Conservation (phyloP, 768 basidiomycete genomes). For the Hirschioporus abietinus region DNA sequence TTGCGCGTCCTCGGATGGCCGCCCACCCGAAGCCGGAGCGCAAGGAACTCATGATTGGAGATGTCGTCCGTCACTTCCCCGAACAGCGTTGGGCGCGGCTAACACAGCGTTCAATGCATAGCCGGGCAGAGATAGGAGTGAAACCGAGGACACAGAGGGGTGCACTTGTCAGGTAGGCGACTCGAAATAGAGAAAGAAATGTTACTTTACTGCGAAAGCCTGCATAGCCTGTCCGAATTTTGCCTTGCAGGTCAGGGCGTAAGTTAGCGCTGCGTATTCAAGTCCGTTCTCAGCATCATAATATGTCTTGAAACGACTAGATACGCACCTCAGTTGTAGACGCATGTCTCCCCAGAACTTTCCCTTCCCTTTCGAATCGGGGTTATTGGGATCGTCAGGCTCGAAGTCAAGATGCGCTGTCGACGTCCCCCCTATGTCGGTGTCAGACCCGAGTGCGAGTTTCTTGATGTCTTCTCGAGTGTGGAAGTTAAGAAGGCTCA, state of each 20-base stretch:
- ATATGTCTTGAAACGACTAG: background rate
- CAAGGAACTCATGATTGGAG: conserved; percentile 73
- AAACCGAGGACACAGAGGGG: background rate
- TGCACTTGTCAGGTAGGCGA: background rate
- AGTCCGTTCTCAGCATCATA: background rate
- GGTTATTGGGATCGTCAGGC: conserved; percentile 37
- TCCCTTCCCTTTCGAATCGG: conserved; percentile 50
- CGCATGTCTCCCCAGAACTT: conserved; percentile 81
- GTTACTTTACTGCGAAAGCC: conserved; percentile 82
- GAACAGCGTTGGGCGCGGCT: conserved; percentile 80
- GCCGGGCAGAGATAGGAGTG: background rate
- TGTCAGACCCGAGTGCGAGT: conserved; percentile 81
- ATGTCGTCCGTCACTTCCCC: conserved; percentile 84
- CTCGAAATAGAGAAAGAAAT: conserved; percentile 1
- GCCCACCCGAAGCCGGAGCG: conserved; percentile 69
- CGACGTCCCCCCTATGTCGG: conserved; percentile 82
- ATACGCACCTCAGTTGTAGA: conserved; percentile 26
- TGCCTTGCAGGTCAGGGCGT: conserved; percentile 50
- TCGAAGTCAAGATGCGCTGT: conserved; percentile 72
- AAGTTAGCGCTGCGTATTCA: conserved; percentile 37
- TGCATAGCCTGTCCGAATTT: conserved; percentile 81
- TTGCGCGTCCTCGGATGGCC: conserved; percentile 73
- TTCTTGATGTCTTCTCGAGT: conserved; percentile 48
- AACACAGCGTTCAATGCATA: background rate
- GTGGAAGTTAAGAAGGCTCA: conserved; percentile 62